Evolutionary conservation across 768 basidiomycete species (phyloP), one percentile per base, ranked within the genome.

Genomic region (Leccinum subtestaceum): DNA sequence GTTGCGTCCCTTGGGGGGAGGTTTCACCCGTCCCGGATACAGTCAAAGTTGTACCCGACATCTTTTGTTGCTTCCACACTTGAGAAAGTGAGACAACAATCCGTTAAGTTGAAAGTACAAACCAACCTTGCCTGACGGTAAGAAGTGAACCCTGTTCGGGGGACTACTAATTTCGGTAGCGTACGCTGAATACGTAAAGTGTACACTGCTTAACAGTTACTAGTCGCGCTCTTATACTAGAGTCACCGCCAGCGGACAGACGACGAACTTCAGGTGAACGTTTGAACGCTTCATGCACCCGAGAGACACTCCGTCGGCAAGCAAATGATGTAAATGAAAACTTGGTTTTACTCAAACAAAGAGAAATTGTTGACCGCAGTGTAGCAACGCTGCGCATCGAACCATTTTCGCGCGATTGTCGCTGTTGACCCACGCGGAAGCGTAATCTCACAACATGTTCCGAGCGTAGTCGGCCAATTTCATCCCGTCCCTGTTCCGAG

Each of bases 1-100:
- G 70, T 25, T 59, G 58, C 13, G 48, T 25, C 29, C 21, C 50
- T 15, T n/a, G 19, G 1, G 60, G 7, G 5, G 19, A 53, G 21
- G 19, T 53, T 40, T 59, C 60, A 19, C 34, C 53, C 17, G 23
- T 29, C 48, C 19, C 29, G 2, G 62, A 40, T 1, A 38, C 36
- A 40, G 40, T 23, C 52, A 52, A 45, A 2, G 52, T 58, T 53
- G 52, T 7, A 25, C 56, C 15, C 25, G 65, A 50, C 57, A 67
- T 64, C n/a, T 17, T n/a, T 43, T 10, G 38, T 40, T 38, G 13
- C 15, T 15, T 31, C 9, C 9, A 32, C 32, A 32, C 32, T 15
- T 36, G 5, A n/a, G 40, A n/a, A 43, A 43, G 40, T n/a, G 34
- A 36, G 34, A 36, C 34, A 36, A 36, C 34, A n/a, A n/a, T 10